These are phyloP conservation scores for Santalum album DNA, from an alignment of 164 flowering plant genomes.

Conservation along the genomic window DNA sequence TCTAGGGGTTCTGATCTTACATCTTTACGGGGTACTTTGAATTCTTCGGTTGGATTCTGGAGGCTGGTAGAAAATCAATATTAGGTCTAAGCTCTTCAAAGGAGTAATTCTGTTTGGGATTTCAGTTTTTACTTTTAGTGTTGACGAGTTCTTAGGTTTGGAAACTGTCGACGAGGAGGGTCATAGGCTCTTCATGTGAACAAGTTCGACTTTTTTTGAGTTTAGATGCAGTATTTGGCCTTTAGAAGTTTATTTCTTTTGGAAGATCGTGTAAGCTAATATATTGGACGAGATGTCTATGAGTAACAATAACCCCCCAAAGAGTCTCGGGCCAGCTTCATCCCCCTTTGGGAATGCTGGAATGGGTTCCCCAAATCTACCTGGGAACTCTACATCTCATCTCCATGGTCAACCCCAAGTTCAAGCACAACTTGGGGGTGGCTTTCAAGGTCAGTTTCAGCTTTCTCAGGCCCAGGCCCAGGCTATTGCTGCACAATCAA, in stretches of 20 bases:
- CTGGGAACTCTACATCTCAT: slow-evolving; percentile 25
- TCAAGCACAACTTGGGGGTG: slow-evolving; percentile 35
- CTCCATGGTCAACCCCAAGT: slow-evolving; percentile 20
- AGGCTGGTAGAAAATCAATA: no score
- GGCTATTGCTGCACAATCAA: slow-evolving; percentile 15
- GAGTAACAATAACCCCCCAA: slow-evolving; percentile 43
- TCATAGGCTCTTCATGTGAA: no score
- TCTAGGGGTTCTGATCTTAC: not conserved
- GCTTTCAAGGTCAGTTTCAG: slow-evolving; percentile 39
- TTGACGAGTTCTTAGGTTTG: no score
- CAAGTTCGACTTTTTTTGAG: no score
- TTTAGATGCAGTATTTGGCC: no score
- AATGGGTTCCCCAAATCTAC: slow-evolving; percentile 23
- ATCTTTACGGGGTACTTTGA: not conserved
- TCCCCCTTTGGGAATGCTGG: slow-evolving; percentile 50
- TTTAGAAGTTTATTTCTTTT: no score
- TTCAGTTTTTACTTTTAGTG: no score
- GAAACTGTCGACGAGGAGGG: no score
- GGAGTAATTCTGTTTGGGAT: not conserved
- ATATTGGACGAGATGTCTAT: slow-evolving; percentile 23
- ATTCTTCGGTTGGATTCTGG: not conserved
- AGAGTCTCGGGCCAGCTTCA: slow-evolving; percentile 33
- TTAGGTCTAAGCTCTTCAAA: not conserved
- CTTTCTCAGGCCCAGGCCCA: slow-evolving; percentile 40
- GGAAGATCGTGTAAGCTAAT: not conserved